Base-by-base conservation (phyloP, 345 rosid genomes). In the Hibiscus syriacus region DNA sequence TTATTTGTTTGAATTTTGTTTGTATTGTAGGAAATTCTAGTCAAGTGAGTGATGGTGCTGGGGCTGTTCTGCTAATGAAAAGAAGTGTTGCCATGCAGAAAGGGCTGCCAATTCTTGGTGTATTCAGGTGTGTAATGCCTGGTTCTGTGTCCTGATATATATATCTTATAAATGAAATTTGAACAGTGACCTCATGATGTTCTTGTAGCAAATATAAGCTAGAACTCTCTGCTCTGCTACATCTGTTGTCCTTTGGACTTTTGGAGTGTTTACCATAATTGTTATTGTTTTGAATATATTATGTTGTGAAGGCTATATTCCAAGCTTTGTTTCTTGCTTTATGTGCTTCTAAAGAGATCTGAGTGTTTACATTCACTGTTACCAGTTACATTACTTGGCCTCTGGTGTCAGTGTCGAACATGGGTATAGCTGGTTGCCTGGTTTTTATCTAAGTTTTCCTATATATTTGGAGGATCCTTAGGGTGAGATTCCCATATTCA, bases 21-120 rank as follows among this genome's bases (percentile, higher is more conserved):
- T 74, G 22, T 69, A 5, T 61, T 66, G 70, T 73, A 92, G 98
- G 98, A 63, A 92, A 90, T 74, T 88, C 98, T 69, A 92, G 98
- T 80, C 98, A 92, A 82, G 78, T 90, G 55, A 88, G 76, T 82
- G 98, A 90, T 74, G 97, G 98, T 54, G 96, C 98, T 62, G 97
- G 92, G 53, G 98, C 97, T 67, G 98, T 90, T 56, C 85, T 92
- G 62, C 94, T 90, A 49, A 92, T 92, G 98, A 87, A 79, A 81
- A 92, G 94, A 79, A 84, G 86, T 73, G 74, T 87, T 64, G 98
- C 98, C 17, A 77, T 86, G 79, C 69, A 10, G 29, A 92, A 88
- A 80, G 89, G 90, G 60, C 78, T 92, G 22, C 89, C 96, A 30
- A 83, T 92, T 61, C 92, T 92, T 66, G 97, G 98, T 55, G 90